Conservation (phyloP, 345 rosid species). For the Linum trigynum region DNA sequence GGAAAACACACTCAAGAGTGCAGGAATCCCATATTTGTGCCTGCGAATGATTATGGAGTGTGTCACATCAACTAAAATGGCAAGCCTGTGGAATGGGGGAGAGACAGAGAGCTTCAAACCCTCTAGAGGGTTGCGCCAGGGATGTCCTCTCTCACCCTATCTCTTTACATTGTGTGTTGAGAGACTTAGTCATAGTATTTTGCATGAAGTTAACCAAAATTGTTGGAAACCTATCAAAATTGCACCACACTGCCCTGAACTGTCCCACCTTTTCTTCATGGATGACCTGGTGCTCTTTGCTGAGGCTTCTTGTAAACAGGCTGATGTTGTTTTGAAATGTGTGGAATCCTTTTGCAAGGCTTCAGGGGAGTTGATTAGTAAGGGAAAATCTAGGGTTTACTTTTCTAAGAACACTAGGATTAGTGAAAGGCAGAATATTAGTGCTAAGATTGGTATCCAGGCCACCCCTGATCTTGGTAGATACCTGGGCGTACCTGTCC, state of each 20-base stretch:
- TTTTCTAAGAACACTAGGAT: no score
- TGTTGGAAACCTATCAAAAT: no score
- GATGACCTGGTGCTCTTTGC: background rate
- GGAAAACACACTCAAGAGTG: no score
- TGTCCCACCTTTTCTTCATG: background rate
- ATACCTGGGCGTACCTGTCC: background rate
- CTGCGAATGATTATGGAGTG: background rate
- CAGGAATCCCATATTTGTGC: no score
- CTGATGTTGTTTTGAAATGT: background rate
- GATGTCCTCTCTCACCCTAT: background rate
- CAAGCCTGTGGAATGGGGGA: background rate
- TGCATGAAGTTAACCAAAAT: background rate
- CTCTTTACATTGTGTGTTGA: background rate
- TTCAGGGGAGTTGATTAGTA: background rate
- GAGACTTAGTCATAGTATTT: background rate
- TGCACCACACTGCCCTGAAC: background rate
- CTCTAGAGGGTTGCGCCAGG: background rate
- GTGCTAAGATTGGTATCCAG: no score
- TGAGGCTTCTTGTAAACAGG: background rate
- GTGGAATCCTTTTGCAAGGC: background rate
- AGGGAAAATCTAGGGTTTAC: background rate
- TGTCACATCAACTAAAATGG: background rate
- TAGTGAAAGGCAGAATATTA: no score
- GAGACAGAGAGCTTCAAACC: background rate
- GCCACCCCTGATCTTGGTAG: background rate